These are phyloP conservation scores for Pyronema omphalodes DNA, from an alignment of 495 filamentous ascomycete species.

Conservation along the genomic window DNA sequence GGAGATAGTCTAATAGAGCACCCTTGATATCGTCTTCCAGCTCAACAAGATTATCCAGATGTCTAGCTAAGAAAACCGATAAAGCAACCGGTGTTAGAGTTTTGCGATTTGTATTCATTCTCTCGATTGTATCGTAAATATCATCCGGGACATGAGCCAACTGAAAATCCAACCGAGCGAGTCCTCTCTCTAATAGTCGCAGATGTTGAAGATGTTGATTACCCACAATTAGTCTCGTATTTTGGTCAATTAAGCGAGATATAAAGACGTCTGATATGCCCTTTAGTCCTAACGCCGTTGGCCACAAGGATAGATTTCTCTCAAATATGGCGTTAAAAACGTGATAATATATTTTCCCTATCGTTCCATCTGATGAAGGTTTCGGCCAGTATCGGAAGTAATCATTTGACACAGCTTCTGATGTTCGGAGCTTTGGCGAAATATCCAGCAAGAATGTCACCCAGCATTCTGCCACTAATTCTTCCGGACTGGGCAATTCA, in stretches of 20 bases:
- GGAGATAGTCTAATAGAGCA: conserved; percentile 1
- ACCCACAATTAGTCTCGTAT: not conserved
- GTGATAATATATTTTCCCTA: not conserved
- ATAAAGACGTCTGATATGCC: not conserved
- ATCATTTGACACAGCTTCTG: not conserved
- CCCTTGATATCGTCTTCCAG: not conserved
- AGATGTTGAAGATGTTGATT: not conserved
- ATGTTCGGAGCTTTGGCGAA: not conserved
- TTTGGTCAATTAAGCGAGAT: not conserved
- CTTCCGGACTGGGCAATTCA: not conserved
- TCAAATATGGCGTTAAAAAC: not conserved
- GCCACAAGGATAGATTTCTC: not conserved
- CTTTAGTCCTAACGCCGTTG: not conserved
- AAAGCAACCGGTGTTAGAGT: conserved; percentile 1
- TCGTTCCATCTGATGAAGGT: not conserved
- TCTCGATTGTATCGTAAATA: not conserved
- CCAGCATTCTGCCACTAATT: not conserved
- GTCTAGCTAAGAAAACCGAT: not conserved
- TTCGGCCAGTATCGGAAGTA: not conserved
- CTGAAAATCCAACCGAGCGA: not conserved
- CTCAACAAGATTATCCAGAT: not conserved
- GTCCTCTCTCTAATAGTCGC: not conserved
- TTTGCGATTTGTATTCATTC: not conserved
- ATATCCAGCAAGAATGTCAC: not conserved
- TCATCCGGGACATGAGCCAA: not conserved